Conservation (phyloP, 2,329 filamentous ascomycete genomes). For the Colletotrichum sp. region DNA sequence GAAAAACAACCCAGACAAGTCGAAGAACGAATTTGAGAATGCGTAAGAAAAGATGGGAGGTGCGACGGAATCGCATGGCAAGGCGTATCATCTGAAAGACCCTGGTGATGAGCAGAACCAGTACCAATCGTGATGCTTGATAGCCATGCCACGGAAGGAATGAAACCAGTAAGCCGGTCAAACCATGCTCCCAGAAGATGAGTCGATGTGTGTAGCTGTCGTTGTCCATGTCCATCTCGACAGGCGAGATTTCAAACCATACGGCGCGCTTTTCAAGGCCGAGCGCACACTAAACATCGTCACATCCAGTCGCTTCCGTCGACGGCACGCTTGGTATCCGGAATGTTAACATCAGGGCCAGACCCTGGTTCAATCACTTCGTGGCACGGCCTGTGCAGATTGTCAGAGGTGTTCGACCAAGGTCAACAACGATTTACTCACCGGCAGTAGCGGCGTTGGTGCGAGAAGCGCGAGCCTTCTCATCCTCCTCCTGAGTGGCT, state of each 20-base stretch:
- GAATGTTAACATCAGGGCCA: conserved; percentile 66
- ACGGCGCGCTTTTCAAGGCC: conserved; percentile 72
- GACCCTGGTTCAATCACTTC: conserved; percentile 78
- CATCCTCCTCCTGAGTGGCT: conserved; percentile 68
- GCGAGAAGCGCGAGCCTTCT: conserved; percentile 74
- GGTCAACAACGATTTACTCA: conserved; percentile 60
- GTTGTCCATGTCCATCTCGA: conserved; percentile 44
- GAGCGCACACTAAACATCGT: conserved; percentile 84
- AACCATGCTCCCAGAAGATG: conserved; percentile 26
- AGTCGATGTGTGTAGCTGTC: conserved; percentile 25
- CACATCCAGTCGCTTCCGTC: conserved; percentile 93
- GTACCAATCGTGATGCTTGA: conserved; percentile 20
- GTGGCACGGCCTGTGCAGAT: conserved; percentile 78
- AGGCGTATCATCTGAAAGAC: conserved; percentile 18
- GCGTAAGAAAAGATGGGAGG: conserved; percentile 30
- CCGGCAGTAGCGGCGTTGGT: conserved; percentile 70
- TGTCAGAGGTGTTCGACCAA: conserved; percentile 72
- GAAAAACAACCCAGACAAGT: conserved; percentile 28
- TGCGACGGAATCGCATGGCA: conserved; percentile 42
- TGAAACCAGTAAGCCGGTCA: conserved; percentile 10
- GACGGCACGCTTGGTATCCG: conserved; percentile 76
- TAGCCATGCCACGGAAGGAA: conserved; percentile 18
- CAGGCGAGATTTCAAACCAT: conserved; percentile 45
- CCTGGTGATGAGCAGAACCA: conserved; percentile 21
- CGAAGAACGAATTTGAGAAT: conserved; percentile 49